Percentiles rank a stretch among this genome's conserved stretches.
Conservation (phyloP, 345 rosid genomes). For the Cardamine occulta region DNA sequence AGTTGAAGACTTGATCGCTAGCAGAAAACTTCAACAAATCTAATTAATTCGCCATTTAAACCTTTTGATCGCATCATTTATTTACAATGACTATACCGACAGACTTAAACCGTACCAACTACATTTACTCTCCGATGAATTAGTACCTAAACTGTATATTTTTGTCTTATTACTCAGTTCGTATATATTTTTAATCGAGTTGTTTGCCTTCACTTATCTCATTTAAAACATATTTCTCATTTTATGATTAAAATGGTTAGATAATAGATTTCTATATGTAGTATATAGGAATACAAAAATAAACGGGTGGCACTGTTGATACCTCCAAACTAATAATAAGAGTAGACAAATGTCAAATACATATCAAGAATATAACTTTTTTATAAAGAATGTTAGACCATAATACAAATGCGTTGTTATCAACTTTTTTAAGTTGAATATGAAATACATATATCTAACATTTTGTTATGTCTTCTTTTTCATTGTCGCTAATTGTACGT, state of each 20-base stretch:
- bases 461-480: constrained; percentile 2
- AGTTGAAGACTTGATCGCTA: constrained; percentile 2
- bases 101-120: constrained; percentile 23
- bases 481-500: not conserved
- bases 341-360: constrained; percentile 20
- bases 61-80: not conserved
- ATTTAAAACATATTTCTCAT: not conserved
- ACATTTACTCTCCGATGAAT: constrained; percentile 19
- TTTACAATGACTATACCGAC: constrained; percentile 7
- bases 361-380: not conserved
- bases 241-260: not conserved
- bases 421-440: constrained; percentile 14
- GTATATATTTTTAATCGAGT: not conserved
- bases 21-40: not conserved
- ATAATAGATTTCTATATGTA: not conserved
- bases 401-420: constrained; percentile 25
- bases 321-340: constrained; percentile 18
- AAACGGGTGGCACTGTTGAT: constrained; percentile 21
- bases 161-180: constrained; percentile 18
- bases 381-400: not conserved
- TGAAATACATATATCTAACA: not conserved
- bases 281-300: not conserved
- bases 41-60: constrained; percentile 4
- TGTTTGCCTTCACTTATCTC: not conserved
- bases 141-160: not conserved